phyloP scores from a whole-genome alignment of 164 flowering plant genomes.

The Aristolochia californica region DNA sequence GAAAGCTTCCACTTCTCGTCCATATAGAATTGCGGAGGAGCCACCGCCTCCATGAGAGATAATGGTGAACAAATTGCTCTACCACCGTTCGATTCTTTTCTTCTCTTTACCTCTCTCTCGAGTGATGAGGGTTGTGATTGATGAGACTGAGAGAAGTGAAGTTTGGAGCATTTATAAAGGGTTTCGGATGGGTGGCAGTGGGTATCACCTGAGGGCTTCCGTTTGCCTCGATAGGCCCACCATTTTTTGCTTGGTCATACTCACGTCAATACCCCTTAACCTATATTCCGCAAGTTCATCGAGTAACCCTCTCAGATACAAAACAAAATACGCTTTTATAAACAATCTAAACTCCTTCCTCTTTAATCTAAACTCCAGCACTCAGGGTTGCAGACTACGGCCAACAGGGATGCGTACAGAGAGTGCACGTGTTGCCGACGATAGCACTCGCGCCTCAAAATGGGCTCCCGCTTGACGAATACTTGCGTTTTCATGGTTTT shows the following conservation, averaged over 20 bases:
- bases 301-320: background rate
- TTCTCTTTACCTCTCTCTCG: background rate
- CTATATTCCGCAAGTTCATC: no score
- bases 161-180: slow-evolving; percentile 4
- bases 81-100: no score
- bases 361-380: no score
- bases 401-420: no score
- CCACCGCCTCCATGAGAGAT: slow-evolving; percentile 2
- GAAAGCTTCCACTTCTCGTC: slow-evolving; percentile 36
- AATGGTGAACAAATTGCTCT: no score
- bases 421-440: no score
- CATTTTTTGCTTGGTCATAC: slow-evolving; percentile 2
- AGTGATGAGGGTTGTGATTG: background rate
- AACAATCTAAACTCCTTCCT: no score
- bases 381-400: no score
- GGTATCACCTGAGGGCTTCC: slow-evolving; percentile 13
- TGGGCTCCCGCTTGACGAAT: no score
- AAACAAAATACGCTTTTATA: background rate
- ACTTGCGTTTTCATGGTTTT: no score
- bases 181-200: slow-evolving; percentile 4
- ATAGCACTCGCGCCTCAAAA: no score
- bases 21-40: slow-evolving; percentile 16
- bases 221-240: slow-evolving; percentile 12
- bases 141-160: background rate
- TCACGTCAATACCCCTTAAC: background rate